A percentile compares a stretch with the other conserved stretches of the same genome.
Conservation (phyloP, 345 rosid species). For the Garcia nutans region DNA sequence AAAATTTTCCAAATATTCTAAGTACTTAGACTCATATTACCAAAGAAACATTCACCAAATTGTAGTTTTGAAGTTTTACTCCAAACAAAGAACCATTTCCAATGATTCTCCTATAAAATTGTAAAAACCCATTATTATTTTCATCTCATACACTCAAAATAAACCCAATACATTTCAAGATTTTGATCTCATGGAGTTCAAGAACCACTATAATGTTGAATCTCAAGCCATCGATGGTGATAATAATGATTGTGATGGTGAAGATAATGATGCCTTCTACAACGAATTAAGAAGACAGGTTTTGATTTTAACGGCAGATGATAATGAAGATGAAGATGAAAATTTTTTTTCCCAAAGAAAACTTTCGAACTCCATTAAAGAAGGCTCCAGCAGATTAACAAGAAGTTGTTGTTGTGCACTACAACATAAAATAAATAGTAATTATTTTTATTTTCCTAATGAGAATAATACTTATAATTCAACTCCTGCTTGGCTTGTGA, state of each 20-base stretch:
- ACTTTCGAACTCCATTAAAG: background rate
- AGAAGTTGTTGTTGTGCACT: slow-evolving; percentile 11
- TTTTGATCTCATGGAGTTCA: slow-evolving; percentile 13
- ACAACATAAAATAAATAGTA: slow-evolving; percentile 16
- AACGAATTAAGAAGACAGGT: slow-evolving; percentile 42
- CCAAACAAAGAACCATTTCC: slow-evolving; percentile 11
- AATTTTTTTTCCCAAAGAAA: too few relatives aligned
- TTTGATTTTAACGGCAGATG: slow-evolving; percentile 46
- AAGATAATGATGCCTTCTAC: slow-evolving; percentile 40
- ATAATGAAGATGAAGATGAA: slow-evolving; percentile 28
- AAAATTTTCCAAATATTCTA: slow-evolving; percentile 32
- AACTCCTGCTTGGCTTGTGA: slow-evolving; percentile 26
- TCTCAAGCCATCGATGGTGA: too few relatives aligned
- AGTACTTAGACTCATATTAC: slow-evolving; percentile 12
- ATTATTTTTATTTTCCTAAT: slow-evolving; percentile 15
- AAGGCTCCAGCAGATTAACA: background rate
- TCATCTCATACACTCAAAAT: background rate
- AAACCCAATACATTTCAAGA: background rate
- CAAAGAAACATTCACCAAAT: slow-evolving; percentile 25
- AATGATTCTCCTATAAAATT: background rate
- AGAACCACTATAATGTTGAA: background rate
- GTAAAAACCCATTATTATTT: background rate
- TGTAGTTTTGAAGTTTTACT: slow-evolving; percentile 22
- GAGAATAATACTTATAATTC: background rate
- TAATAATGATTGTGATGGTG: slow-evolving; percentile 15